Percentiles rank a stretch among this genome's conserved stretches.
phyloP scores from a whole-genome alignment of 2,329 filamentous ascomycete genomes.

The Periconia sp. region DNA sequence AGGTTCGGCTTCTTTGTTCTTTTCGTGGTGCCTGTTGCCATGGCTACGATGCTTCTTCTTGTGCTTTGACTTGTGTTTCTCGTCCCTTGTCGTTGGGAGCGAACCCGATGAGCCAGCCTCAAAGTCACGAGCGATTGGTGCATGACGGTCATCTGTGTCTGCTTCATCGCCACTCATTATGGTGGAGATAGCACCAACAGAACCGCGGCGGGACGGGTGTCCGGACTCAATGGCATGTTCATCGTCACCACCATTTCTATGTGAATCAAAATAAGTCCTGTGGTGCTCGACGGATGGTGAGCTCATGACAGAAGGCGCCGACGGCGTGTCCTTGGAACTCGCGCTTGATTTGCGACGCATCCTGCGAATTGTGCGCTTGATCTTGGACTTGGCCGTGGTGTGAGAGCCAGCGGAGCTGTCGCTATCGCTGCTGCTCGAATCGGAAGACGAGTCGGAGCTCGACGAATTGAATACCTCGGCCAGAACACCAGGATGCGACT shows the following conservation, averaged over 20 bases:
- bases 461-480: slow-evolving; percentile 81
- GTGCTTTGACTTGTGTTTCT: slow-evolving; percentile 50
- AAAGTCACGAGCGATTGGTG: slow-evolving; percentile 56
- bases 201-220: slow-evolving; percentile 40
- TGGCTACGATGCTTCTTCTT: slow-evolving; percentile 54
- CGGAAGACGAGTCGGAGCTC: slow-evolving; percentile 57
- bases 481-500: slow-evolving; percentile 83
- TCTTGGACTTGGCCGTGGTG: slow-evolving; percentile 75
- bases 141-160: slow-evolving; percentile 54
- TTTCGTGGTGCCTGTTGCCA: slow-evolving; percentile 25
- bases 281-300: slow-evolving; percentile 52
- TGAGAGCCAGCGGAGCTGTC: slow-evolving; percentile 71
- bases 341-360: slow-evolving; percentile 79
- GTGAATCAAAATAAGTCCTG: slow-evolving; percentile 45
- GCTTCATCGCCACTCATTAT: slow-evolving; percentile 63
- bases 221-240: slow-evolving; percentile 24
- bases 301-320: slow-evolving; percentile 52
- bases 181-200: slow-evolving; percentile 50
- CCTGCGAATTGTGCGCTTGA: slow-evolving; percentile 76
- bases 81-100: slow-evolving; percentile 43
- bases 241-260: slow-evolving; percentile 29
- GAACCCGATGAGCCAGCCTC: slow-evolving; percentile 46
- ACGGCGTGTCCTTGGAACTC: slow-evolving; percentile 68
- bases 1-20: slow-evolving; percentile 26
- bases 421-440: slow-evolving; percentile 61